These are phyloP conservation scores for Tetrapisispora iriomotensis DNA, from an alignment of 805 yeast species.

Conservation along the genomic window DNA sequence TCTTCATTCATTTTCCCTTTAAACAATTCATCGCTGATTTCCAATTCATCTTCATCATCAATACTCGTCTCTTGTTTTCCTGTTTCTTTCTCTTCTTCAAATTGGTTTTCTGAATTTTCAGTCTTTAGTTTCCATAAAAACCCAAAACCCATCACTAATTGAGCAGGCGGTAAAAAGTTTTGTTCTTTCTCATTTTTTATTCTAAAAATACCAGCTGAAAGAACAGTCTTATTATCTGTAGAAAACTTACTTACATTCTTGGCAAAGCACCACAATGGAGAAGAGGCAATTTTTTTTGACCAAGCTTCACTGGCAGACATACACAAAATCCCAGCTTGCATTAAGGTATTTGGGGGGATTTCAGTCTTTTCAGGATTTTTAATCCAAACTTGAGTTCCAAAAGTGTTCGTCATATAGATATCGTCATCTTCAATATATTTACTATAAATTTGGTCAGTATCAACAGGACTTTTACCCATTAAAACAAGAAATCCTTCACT, in stretches of 20 bases:
- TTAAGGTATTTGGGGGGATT: constrained; percentile 77
- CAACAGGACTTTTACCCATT: constrained; percentile 76
- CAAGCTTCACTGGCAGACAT: constrained; percentile 78
- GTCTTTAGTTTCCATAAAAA: constrained; percentile 64
- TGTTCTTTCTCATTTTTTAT: constrained; percentile 43
- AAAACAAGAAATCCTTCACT: constrained; percentile 79
- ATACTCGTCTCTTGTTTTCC: constrained; percentile 6
- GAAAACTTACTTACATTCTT: constrained; percentile 61
- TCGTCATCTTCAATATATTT: constrained; percentile 70
- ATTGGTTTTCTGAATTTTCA: constrained; percentile 11
- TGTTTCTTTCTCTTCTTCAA: constrained; percentile 5
- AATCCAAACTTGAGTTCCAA: constrained; percentile 65
- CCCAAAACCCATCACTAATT: constrained; percentile 82
- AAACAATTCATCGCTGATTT: constrained; percentile 3
- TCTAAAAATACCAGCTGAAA: constrained; percentile 54
- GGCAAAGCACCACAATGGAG: constrained; percentile 81
- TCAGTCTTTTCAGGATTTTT: constrained; percentile 68
- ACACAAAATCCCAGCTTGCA: constrained; percentile 86
- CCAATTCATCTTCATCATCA: constrained; percentile 3
- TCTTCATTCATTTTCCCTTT: background rate
- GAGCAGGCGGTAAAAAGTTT: constrained; percentile 65
- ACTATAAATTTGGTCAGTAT: constrained; percentile 70
- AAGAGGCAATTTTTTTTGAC: constrained; percentile 72
- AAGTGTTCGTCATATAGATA: constrained; percentile 63
- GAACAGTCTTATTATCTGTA: constrained; percentile 37